Conservation (phyloP, 2,329 filamentous ascomycete genomes). For the Acrocalymma vagum region DNA sequence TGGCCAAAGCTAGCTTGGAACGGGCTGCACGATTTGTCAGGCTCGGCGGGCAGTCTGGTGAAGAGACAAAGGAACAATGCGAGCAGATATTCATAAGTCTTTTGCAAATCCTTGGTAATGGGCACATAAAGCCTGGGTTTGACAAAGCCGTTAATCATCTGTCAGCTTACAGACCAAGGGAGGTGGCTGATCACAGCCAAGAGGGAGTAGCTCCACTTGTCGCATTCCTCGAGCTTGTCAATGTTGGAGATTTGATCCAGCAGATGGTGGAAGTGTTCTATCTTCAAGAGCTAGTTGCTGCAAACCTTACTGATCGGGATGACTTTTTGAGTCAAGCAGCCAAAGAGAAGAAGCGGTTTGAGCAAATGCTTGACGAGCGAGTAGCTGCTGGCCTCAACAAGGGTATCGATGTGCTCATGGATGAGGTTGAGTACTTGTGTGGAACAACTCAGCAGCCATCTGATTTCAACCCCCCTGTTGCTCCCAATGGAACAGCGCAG, state of each 20-base stretch:
- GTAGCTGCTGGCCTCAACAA: conserved; percentile 96
- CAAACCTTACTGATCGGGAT: conserved; percentile 86
- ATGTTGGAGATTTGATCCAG: conserved; percentile 95
- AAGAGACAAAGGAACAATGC: conserved; percentile 87
- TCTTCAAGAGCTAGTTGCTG: conserved; percentile 86
- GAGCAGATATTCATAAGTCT: conserved; percentile 86
- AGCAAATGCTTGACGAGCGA: conserved; percentile 97
- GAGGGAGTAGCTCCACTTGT: conserved; percentile 87
- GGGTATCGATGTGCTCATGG: conserved; percentile 97
- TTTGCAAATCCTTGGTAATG: conserved; percentile 82
- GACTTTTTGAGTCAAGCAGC: conserved; percentile 93
- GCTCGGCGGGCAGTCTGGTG: conserved; percentile 80
- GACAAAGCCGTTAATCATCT: conserved; percentile 92
- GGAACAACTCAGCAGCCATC: conserved; percentile 85
- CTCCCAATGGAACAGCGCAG: conserved; percentile 40
- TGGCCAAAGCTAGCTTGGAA: conserved; percentile 87
- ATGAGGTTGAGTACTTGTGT: conserved; percentile 95
- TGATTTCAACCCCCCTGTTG: conserved; percentile 82
- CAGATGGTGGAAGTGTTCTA: conserved; percentile 99
- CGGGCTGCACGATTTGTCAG: conserved; percentile 83
- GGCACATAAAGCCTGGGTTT: conserved; percentile 92
- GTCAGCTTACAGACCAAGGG: conserved; percentile 87
- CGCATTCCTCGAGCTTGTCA: conserved; percentile 96
- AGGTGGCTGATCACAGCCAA: conserved; percentile 75
- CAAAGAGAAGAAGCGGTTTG: conserved; percentile 97